Percentiles rank a stretch among this genome's conserved stretches.
These are phyloP conservation scores for Periglandula ipomoeae DNA, from an alignment of 2,329 filamentous ascomycete genomes.

Conservation along the genomic window DNA sequence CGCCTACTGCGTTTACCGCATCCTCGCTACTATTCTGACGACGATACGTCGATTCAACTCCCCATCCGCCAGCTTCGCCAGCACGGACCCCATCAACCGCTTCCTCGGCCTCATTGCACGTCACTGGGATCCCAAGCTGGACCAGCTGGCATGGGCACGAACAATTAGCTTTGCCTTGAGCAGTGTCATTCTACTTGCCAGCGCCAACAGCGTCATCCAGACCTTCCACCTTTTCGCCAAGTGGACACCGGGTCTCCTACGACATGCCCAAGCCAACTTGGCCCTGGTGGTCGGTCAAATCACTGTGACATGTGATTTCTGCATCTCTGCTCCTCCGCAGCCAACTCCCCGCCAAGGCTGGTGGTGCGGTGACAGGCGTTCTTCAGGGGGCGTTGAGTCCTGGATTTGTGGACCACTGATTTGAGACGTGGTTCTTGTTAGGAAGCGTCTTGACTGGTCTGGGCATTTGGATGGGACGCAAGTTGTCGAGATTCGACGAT, in stretches of 20 bases:
- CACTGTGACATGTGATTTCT: conserved; percentile 74
- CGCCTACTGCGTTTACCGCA: conserved; percentile 76
- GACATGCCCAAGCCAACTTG: conserved; percentile 67
- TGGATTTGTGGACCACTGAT: conserved; percentile 61
- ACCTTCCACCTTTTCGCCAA: conserved; percentile 75
- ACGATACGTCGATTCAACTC: conserved; percentile 48
- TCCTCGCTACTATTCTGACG: conserved; percentile 61
- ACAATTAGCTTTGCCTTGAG: conserved; percentile 79
- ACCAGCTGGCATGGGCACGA: conserved; percentile 74
- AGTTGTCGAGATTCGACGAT: conserved; percentile 42
- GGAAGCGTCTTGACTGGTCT: conserved; percentile 56
- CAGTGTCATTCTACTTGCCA: conserved; percentile 72
- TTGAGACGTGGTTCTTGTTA: conserved; percentile 75
- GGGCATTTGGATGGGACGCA: conserved; percentile 66
- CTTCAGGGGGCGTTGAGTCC: conserved; percentile 63
- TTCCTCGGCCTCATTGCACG: conserved; percentile 70
- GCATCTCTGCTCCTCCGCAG: conserved; percentile 68
- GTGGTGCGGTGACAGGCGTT: conserved; percentile 67
- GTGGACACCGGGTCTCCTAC: conserved; percentile 61
- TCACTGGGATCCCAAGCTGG: conserved; percentile 75
- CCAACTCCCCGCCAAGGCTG: conserved; percentile 69
- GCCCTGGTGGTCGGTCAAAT: conserved; percentile 74
- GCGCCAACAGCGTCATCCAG: conserved; percentile 75
- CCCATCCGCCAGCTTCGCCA: conserved; percentile 45
- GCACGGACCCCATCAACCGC: conserved; percentile 75